These are phyloP conservation scores for Dioscorea alata DNA, from an alignment of 106 monocot genomes.

Conservation along the genomic window DNA sequence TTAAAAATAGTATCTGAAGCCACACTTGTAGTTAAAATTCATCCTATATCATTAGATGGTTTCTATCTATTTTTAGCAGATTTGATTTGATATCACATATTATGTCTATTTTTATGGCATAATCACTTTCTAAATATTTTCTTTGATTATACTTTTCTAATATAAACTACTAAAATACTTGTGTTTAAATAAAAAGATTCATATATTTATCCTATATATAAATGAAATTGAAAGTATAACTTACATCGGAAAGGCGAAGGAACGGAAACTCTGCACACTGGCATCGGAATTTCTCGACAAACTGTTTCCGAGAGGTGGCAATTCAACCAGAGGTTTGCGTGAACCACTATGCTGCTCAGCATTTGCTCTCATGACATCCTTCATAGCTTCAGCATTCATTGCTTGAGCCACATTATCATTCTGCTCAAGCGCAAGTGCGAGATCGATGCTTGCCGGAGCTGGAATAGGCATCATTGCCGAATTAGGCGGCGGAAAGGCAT, in stretches of 20 bases:
- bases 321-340: not conserved
- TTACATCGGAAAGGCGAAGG: slow-evolving; percentile 73
- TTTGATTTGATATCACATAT: no score
- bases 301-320: not conserved
- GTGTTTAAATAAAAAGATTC: no score
- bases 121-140: not conserved
- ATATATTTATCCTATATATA: no score
- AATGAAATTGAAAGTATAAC: not conserved
- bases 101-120: no score
- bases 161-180: no score
- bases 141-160: not conserved
- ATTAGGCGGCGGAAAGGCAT: not conserved
- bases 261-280: slow-evolving; percentile 45
- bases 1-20: no score
- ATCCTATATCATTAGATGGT: no score
- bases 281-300: slow-evolving; percentile 38
- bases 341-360: slow-evolving; percentile 9
- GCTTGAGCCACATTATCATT: not conserved
- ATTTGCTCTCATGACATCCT: slow-evolving; percentile 23
- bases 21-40: no score
- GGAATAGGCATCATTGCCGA: not conserved
- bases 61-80: no score
- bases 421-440: not conserved
- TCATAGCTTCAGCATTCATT: slow-evolving; percentile 31
- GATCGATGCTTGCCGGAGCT: not conserved